Percentiles rank a stretch among this genome's conserved stretches.
These are phyloP conservation scores for Candida adriatica DNA, from an alignment of 805 yeast genomes.

Conservation along the genomic window DNA sequence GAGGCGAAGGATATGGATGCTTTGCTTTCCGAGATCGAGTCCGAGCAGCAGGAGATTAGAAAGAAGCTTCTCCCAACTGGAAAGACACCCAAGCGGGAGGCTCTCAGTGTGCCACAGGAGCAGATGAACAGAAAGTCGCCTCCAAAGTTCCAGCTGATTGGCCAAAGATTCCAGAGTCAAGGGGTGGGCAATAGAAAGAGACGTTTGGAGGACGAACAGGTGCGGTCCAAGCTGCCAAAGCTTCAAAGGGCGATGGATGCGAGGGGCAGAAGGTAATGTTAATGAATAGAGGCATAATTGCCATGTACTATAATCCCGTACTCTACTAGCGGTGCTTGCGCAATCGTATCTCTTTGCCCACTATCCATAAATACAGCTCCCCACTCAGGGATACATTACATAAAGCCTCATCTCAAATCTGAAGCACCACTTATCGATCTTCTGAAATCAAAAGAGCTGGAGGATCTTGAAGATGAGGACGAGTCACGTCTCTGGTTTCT, in stretches of 20 bases:
- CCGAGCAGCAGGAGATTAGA: slow-evolving; percentile 21
- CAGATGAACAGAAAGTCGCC: slow-evolving; percentile 12
- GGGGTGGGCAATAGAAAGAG: slow-evolving; percentile 10
- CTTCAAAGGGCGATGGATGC: slow-evolving; percentile 1
- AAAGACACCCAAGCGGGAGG: slow-evolving; percentile 23
- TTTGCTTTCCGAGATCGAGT: slow-evolving; percentile 19
- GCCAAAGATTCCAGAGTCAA: slow-evolving; percentile 18
- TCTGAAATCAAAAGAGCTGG: slow-evolving; percentile 32
- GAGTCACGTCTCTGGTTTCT: slow-evolving; percentile 79
- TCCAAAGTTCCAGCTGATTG: slow-evolving; percentile 23
- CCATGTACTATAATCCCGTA: no score
- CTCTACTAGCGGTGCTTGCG: no score
- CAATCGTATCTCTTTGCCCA: no score
- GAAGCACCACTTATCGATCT: slow-evolving; percentile 34
- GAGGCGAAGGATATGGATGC: slow-evolving; percentile 17
- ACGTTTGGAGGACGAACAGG: slow-evolving; percentile 7
- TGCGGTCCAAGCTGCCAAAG: slow-evolving; percentile 9
- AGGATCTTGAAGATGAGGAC: slow-evolving; percentile 26
- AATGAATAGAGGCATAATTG: no score
- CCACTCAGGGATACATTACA: no score
- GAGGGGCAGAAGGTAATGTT: no score
- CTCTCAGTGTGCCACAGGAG: slow-evolving; percentile 11
- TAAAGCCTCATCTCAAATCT: slow-evolving; percentile 24
- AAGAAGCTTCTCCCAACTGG: slow-evolving; percentile 24
- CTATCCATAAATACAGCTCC: no score